These are phyloP conservation scores for Tolypocladium pustulatum DNA, from an alignment of 2,329 filamentous ascomycete genomes.

Conservation along the genomic window DNA sequence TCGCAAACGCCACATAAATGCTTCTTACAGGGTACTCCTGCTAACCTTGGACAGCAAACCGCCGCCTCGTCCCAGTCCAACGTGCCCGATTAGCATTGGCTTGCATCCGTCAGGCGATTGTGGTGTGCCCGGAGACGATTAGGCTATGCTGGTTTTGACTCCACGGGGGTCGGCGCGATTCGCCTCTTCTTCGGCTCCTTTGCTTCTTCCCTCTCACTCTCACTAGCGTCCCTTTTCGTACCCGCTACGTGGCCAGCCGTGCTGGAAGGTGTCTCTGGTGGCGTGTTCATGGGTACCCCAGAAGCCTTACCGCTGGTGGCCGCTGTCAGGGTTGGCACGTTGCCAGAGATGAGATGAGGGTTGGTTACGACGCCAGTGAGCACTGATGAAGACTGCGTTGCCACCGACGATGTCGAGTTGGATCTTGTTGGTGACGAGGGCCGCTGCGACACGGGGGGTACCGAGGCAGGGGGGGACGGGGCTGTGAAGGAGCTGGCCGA, in stretches of 20 bases:
- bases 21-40: slow-evolving; percentile 12
- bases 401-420: slow-evolving; percentile 75
- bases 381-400: slow-evolving; percentile 47
- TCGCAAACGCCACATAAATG: slow-evolving; percentile 19
- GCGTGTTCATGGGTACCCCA: slow-evolving; percentile 70
- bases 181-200: slow-evolving; percentile 56
- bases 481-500: slow-evolving; percentile 47
- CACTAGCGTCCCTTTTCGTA: slow-evolving; percentile 46
- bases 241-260: slow-evolving; percentile 23
- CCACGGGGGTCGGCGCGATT: slow-evolving; percentile 56
- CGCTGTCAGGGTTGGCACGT: slow-evolving; percentile 66
- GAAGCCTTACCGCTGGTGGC: slow-evolving; percentile 54
- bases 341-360: slow-evolving; percentile 67
- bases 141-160: slow-evolving; percentile 10
- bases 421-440: slow-evolving; percentile 73
- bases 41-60: slow-evolving; percentile 1
- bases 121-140: neutral
- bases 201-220: slow-evolving; percentile 41
- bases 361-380: slow-evolving; percentile 56
- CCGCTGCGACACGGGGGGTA: slow-evolving; percentile 50
- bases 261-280: slow-evolving; percentile 70
- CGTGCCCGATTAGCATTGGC: neutral
- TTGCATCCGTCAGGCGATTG: neutral
- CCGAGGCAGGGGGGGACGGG: slow-evolving; percentile 43
- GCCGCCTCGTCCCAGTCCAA: neutral